These are phyloP conservation scores for Exophiala viscosa DNA, from an alignment of 2,329 filamentous ascomycete genomes.

Conservation along the genomic window DNA sequence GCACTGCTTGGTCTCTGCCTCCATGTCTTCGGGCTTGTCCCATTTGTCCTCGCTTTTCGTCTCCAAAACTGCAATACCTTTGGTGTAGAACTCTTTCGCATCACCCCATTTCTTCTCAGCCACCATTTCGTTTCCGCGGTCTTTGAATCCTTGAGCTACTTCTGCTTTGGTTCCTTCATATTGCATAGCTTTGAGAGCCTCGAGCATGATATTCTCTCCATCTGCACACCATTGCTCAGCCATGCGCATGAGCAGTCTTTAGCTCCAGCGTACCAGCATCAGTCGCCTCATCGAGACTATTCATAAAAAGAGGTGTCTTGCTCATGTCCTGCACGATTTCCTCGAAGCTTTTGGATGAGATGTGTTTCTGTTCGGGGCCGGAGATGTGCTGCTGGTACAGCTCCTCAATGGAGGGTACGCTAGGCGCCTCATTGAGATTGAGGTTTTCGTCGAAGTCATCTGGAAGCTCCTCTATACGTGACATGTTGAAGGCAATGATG, in stretches of 20 bases:
- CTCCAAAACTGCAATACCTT: conserved; percentile 72
- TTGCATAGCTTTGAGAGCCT: conserved; percentile 82
- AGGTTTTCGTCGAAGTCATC: conserved; percentile 49
- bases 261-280: conserved; percentile 44
- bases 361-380: conserved; percentile 32
- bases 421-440: conserved; percentile 38
- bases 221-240: conserved; percentile 31
- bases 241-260: conserved; percentile 6
- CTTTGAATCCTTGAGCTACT: conserved; percentile 78
- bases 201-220: conserved; percentile 75
- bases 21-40: conserved; percentile 50
- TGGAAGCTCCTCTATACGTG: conserved; percentile 47
- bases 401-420: conserved; percentile 24
- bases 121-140: conserved; percentile 89
- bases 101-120: conserved; percentile 69
- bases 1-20: conserved; percentile 61
- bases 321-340: conserved; percentile 64
- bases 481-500: conserved; percentile 20
- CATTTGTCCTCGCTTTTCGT: conserved; percentile 43
- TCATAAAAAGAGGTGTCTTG: conserved; percentile 89
- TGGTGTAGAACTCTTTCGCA: conserved; percentile 86
- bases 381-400: conserved; percentile 25
- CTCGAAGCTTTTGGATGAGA: conserved; percentile 37
- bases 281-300: conserved; percentile 65
- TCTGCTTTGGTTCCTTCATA: conserved; percentile 89